These are phyloP conservation scores for Boeremia exigua DNA, from an alignment of 2,329 filamentous ascomycete species.

Conservation along the genomic window DNA sequence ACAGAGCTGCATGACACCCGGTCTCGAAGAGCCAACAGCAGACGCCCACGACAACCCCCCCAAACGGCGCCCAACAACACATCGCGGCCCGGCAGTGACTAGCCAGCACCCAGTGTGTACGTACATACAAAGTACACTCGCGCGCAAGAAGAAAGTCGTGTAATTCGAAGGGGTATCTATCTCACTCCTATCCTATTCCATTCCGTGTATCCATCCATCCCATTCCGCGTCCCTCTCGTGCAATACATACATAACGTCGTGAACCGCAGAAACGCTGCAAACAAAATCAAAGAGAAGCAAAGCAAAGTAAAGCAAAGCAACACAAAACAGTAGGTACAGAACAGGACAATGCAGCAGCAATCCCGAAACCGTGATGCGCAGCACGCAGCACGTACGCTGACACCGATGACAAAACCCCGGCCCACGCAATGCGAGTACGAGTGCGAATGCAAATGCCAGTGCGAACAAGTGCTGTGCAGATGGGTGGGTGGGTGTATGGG, in stretches of 20 bases:
- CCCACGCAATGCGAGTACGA: neutral
- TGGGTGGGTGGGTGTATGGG: neutral
- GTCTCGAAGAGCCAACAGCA: conserved; percentile 2
- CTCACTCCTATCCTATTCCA: neutral
- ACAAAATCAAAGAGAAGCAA: too few species aligned
- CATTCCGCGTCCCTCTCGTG: neutral
- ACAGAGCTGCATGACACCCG: neutral
- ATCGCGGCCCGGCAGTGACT: neutral
- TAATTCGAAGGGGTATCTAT: conserved; percentile 22
- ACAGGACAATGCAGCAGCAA: neutral
- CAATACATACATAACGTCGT: too few species aligned
- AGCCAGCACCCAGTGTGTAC: neutral
- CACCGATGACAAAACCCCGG: neutral
- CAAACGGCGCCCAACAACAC: neutral
- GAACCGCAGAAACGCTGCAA: too few species aligned
- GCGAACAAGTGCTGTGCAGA: too few species aligned
- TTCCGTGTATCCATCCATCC: neutral
- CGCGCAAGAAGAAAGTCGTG: neutral
- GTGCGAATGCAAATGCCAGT: neutral
- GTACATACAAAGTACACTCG: neutral
- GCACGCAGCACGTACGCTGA: neutral
- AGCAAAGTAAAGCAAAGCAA: too few species aligned
- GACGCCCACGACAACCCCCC: neutral
- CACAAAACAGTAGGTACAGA: too few species aligned
- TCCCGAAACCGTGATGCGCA: too few species aligned